Evolutionary conservation across 2,329 filamentous ascomycete genomes (phyloP).

Genomic region (Epichloe gansuensis): DNA sequence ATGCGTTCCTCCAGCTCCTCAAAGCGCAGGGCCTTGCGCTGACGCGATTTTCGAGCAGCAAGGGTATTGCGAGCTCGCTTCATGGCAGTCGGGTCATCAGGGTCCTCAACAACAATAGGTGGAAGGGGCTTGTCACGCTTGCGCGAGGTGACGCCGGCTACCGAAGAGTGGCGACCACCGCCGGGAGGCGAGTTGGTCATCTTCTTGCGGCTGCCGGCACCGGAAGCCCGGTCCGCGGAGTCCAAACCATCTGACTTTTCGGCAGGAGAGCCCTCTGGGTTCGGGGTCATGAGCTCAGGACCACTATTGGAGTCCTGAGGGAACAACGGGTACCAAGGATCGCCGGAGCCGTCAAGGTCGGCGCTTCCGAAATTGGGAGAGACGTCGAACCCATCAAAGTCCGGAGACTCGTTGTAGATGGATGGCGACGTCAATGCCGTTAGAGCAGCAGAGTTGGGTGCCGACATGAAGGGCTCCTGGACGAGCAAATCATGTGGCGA

Average conservation of each 20-base stretch:
- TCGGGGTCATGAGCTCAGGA: slow-evolving; percentile 13
- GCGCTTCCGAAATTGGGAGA: slow-evolving; percentile 62
- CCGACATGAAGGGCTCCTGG: slow-evolving; percentile 56
- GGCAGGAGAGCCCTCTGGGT: slow-evolving; percentile 29
- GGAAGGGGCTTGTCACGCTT: slow-evolving; percentile 72
- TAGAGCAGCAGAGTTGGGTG: slow-evolving; percentile 70
- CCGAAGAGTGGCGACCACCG: slow-evolving; percentile 49
- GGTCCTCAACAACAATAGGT: slow-evolving; percentile 65
- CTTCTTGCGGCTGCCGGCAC: slow-evolving; percentile 34
- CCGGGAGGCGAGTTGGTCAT: slow-evolving; percentile 30
- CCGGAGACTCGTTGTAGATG: slow-evolving; percentile 65
- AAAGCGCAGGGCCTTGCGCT: slow-evolving; percentile 69
- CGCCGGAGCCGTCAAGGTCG: slow-evolving; percentile 40
- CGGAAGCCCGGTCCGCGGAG: slow-evolving; percentile 26
- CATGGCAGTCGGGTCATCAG: slow-evolving; percentile 62
- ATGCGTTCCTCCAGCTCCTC: slow-evolving; percentile 66
- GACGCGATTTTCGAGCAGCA: slow-evolving; percentile 84
- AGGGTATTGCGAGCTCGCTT: slow-evolving; percentile 92
- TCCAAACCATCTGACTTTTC: slow-evolving; percentile 38
- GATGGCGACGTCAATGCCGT: slow-evolving; percentile 80
- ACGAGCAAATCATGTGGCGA: slow-evolving; percentile 74
- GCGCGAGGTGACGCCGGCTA: slow-evolving; percentile 59
- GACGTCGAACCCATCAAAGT: slow-evolving; percentile 61
- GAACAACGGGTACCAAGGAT: slow-evolving; percentile 64
- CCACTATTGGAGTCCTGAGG: slow-evolving; percentile 32